Conservation (phyloP, 73 alveolate genomes). For the Paramecium sexaurelia region DNA sequence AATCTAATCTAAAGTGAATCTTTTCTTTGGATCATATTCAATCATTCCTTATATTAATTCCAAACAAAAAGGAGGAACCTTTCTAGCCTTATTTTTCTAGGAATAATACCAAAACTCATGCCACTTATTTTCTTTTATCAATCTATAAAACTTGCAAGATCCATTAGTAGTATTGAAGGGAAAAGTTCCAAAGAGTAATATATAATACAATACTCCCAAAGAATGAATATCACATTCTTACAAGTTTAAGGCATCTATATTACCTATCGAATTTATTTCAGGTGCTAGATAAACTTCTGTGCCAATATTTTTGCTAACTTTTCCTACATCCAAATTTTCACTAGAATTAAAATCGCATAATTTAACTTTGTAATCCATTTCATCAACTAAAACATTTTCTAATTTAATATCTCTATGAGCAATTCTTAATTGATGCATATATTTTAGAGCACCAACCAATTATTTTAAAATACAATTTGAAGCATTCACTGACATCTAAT, state of each 20-base stretch:
- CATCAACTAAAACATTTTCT: conserved; percentile 63
- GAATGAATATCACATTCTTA: background rate
- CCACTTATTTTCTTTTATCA: background rate
- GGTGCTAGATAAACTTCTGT: background rate
- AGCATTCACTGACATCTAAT: background rate
- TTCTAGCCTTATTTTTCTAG: background rate
- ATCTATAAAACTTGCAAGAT: background rate
- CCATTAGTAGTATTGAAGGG: background rate
- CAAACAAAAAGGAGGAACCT: background rate
- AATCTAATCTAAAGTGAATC: background rate
- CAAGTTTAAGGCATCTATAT: background rate
- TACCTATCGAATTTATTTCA: background rate
- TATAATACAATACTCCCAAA: background rate
- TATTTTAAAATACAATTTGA: background rate
- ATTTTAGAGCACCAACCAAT: background rate
- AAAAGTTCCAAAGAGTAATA: background rate
- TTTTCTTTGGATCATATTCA: background rate
- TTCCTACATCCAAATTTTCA: background rate
- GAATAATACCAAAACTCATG: background rate
- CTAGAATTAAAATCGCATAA: background rate
- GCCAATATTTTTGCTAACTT: background rate
- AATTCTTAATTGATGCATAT: background rate
- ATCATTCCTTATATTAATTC: background rate
- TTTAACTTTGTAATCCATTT: background rate
- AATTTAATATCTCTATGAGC: conserved; percentile 68